Evolutionary conservation across 345 rosid species (phyloP).

Genomic region (Barbarea vulgaris): DNA sequence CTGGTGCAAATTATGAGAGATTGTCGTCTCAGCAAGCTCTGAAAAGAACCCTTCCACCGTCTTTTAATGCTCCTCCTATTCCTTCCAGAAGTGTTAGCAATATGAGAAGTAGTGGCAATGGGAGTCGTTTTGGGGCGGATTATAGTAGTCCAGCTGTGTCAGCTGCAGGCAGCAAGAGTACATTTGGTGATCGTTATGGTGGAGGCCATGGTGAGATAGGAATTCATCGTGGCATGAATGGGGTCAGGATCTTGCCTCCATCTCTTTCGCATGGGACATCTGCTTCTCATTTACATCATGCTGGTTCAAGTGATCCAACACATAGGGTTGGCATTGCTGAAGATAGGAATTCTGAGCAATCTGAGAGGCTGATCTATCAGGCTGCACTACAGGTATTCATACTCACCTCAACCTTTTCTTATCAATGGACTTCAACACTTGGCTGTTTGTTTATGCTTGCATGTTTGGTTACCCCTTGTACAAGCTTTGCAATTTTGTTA

Average conservation of each 20-base stretch:
- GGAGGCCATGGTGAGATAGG: conserved; percentile 48
- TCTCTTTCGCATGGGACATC: conserved; percentile 58
- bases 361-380: conserved; percentile 85
- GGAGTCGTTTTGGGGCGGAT: conserved; percentile 43
- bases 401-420: conserved; percentile 14
- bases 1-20: conserved; percentile 55
- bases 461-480: background rate
- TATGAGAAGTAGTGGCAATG: conserved; percentile 34
- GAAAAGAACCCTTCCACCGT: conserved; percentile 68
- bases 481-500: conserved; percentile 13
- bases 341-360: conserved; percentile 55
- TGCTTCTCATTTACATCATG: conserved; percentile 43
- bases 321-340: conserved; percentile 54
- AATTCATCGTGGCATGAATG: conserved; percentile 56
- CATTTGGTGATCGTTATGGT: conserved; percentile 48
- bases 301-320: conserved; percentile 53
- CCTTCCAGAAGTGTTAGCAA: conserved; percentile 38
- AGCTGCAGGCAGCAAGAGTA: conserved; percentile 18
- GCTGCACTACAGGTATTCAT: conserved; percentile 84
- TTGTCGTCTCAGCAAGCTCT: conserved; percentile 64
- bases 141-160: conserved; percentile 39
- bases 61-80: conserved; percentile 41
- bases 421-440: conserved; percentile 5
- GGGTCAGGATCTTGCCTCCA: conserved; percentile 71
- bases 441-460: conserved; percentile 12